Evolutionary conservation across 2,329 filamentous ascomycete genomes (phyloP).

Genomic region (Phialocephala subalpina): DNA sequence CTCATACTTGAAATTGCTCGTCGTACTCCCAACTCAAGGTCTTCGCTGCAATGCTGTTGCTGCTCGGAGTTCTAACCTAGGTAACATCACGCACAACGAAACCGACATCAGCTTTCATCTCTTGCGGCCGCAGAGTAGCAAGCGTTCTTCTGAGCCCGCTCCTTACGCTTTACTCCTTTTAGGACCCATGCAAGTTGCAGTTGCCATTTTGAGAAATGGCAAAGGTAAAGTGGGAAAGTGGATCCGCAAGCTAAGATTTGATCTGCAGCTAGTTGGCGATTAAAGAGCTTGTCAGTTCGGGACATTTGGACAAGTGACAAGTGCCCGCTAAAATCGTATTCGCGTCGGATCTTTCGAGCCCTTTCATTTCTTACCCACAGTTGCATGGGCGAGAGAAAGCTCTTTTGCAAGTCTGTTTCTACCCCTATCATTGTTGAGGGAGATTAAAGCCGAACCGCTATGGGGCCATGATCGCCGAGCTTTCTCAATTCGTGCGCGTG

Average conservation of each 20-base stretch:
- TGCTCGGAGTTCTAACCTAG: no score
- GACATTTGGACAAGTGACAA: neutral
- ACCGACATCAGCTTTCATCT: no score
- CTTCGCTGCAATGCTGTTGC: no score
- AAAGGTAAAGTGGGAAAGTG: neutral
- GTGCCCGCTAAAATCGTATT: neutral
- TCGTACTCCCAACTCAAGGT: no score
- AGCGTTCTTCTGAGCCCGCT: neutral
- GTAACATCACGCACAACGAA: no score
- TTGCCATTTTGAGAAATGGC: constrained; percentile 1
- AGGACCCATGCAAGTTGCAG: neutral
- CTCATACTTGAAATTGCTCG: no score
- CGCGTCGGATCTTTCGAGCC: no score
- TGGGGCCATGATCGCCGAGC: neutral
- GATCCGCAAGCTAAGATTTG: neutral
- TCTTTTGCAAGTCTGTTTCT: no score
- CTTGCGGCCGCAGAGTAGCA: neutral
- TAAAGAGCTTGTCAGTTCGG: neutral
- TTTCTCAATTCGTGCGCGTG: no score
- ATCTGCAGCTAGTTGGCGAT: neutral
- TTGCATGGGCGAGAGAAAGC: no score
- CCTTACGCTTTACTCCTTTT: neutral
- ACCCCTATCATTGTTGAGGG: no score
- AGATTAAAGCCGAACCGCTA: neutral
- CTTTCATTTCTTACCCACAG: no score